Evolutionary conservation across 1,284 basidiomycete genomes (phyloP).

Genomic region (Bondarzewia mesenterica): DNA sequence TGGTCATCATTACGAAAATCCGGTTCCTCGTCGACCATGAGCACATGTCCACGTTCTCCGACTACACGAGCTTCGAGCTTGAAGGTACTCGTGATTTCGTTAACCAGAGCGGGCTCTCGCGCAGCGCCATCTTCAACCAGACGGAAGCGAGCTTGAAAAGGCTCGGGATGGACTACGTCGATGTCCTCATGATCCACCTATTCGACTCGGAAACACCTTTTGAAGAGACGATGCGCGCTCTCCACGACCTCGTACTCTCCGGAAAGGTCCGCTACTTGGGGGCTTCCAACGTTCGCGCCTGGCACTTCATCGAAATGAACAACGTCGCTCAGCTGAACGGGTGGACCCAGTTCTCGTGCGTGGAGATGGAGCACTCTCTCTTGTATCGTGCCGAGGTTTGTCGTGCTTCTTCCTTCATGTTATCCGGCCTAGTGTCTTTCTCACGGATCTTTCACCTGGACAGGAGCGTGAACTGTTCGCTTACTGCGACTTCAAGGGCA

Average conservation of each 20-base stretch:
- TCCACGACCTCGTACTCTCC: constrained; percentile 33
- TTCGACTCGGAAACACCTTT: constrained; percentile 27
- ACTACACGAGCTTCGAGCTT: constrained; percentile 12
- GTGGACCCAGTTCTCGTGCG: no score
- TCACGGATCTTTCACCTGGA: neutral
- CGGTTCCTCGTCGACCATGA: constrained; percentile 18
- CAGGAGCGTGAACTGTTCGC: constrained; percentile 44
- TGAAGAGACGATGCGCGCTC: no score
- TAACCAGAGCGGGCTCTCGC: constrained; percentile 37
- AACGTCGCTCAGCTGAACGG: no score
- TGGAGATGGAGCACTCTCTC: constrained; percentile 32
- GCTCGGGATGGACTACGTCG: constrained; percentile 36
- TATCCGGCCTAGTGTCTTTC: neutral
- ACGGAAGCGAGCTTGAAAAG: constrained; percentile 35
- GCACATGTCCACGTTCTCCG: constrained; percentile 6
- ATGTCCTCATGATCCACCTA: constrained; percentile 37
- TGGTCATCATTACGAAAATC: constrained; percentile 37
- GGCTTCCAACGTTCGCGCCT: constrained; percentile 30
- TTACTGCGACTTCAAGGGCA: no score
- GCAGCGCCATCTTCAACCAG: constrained; percentile 35
- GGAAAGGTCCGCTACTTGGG: constrained; percentile 40
- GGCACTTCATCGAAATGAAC: constrained; percentile 35
- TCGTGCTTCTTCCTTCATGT: neutral
- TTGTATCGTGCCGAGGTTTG: constrained; percentile 32
- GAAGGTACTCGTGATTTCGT: constrained; percentile 25